phyloP scores from a whole-genome alignment of 305 asterid species.

The Petunia hybrid region DNA sequence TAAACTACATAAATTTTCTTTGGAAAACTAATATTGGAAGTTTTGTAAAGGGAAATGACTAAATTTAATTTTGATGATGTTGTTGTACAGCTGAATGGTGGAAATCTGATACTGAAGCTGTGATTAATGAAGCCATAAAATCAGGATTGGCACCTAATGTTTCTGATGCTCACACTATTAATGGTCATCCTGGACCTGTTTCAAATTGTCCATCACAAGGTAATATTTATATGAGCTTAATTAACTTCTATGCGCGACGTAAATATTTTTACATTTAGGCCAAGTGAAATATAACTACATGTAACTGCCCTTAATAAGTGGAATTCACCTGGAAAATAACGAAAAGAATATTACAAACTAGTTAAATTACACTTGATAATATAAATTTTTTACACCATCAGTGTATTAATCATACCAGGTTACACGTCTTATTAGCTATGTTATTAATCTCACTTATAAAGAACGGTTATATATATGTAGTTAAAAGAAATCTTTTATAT shows the following conservation, averaged over 20 bases:
- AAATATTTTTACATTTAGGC: not conserved
- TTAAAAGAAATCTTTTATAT: no score
- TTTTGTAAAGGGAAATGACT: not conserved
- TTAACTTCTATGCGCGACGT: not conserved
- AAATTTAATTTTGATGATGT: not conserved
- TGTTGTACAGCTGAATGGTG: slow-evolving; percentile 83
- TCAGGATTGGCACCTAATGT: slow-evolving; percentile 94
- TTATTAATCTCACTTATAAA: no score
- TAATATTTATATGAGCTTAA: slow-evolving; percentile 12
- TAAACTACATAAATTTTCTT: slow-evolving; percentile 4
- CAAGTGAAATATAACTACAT: no score
- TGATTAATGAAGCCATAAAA: slow-evolving; percentile 79
- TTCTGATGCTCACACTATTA: slow-evolving; percentile 94
- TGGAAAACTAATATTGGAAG: not conserved
- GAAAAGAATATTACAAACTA: no score
- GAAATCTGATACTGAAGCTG: slow-evolving; percentile 94
- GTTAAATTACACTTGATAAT: no score
- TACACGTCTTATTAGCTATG: no score
- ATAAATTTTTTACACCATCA: no score
- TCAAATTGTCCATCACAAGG: slow-evolving; percentile 67
- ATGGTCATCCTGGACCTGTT: slow-evolving; percentile 79
- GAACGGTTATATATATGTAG: no score
- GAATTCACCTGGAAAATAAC: not conserved
- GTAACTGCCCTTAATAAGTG: not conserved
- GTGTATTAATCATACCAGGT: no score